Conservation (phyloP, 2,329 filamentous ascomycete genomes). For the Aureobasidium melanogenum region DNA sequence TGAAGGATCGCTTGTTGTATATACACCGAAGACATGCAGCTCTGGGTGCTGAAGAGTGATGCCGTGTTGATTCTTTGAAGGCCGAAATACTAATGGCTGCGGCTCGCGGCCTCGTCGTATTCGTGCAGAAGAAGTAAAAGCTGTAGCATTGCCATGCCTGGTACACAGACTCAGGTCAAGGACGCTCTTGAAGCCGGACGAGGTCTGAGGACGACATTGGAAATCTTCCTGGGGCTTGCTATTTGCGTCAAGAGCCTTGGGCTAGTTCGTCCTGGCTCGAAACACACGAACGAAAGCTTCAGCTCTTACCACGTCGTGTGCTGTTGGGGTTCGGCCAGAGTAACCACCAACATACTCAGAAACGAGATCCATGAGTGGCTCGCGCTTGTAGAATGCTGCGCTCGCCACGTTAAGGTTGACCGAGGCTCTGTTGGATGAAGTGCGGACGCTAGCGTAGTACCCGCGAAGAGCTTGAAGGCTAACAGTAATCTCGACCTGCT, state of each 20-base stretch:
- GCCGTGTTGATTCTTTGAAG: slow-evolving; percentile 30
- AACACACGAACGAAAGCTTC: slow-evolving; percentile 32
- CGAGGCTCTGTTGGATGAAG: slow-evolving; percentile 48
- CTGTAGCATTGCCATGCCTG: slow-evolving; percentile 30
- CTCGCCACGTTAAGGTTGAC: slow-evolving; percentile 57
- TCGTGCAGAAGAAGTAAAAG: slow-evolving; percentile 37
- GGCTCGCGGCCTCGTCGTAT: slow-evolving; percentile 17
- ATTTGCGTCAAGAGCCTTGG: slow-evolving; percentile 14
- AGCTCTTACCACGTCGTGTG: slow-evolving; percentile 17
- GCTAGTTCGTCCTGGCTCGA: slow-evolving; percentile 33
- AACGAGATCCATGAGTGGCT: slow-evolving; percentile 26
- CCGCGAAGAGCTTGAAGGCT: slow-evolving; percentile 52
- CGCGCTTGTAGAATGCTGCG: slow-evolving; percentile 46
- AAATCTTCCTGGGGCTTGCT: slow-evolving; percentile 21
- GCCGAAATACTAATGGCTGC: slow-evolving; percentile 39
- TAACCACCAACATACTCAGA: slow-evolving; percentile 19
- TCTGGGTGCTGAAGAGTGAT: slow-evolving; percentile 44
- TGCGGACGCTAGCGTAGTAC: slow-evolving; percentile 53
- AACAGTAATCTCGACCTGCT: slow-evolving; percentile 35
- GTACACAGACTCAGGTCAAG: slow-evolving; percentile 33
- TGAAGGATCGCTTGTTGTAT: slow-evolving; percentile 45
- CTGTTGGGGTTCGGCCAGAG: neutral
- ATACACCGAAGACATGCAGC: slow-evolving; percentile 50
- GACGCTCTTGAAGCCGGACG: slow-evolving; percentile 34
- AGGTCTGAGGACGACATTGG: slow-evolving; percentile 18